Evolutionary conservation across 257 asterid species (phyloP), one percentile per base, ranked within the genome.

Genomic region (Marsdenia floribunda): DNA sequence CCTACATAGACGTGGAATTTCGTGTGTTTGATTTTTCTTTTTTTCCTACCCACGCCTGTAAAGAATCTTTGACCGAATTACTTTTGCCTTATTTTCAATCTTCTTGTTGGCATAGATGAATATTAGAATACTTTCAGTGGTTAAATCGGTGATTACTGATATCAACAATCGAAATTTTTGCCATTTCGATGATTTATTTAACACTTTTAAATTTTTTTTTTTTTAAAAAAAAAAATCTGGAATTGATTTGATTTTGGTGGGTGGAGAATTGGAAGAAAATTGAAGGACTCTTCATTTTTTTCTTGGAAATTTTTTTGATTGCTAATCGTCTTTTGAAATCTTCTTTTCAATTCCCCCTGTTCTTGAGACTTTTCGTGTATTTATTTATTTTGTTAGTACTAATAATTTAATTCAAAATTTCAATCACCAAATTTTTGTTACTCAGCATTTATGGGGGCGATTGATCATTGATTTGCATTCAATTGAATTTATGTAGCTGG

Each of bases 391-490:
- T 10, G 49, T 44, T 44, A 44, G 1, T 8, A 44, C 12, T 44
- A 44, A 44, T 26, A 21, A 57, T 75, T 77, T 71, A 61, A 70
- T 63, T 60, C 42, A 35, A 55, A 61, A 50, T 49, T 22, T 12
- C 71, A 70, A 70, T 71, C 44, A 33, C 58, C 68, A 16, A 44
- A 54, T 13, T 70, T 37, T 8, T 35, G 37, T 47, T 52, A 29
- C 11, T 75, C 46, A n/a, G 65, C 80, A 76, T 47, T 76, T 70
- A 76, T 70, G 65, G 68, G 38, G 53, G 33, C 6, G 49, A 66
- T 66, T 66, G 71, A 66, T 66, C 71, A 18, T 59, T 71, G 67
- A 50, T 77, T 77, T 63, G 74, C 74, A 75, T 71, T 63, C 13
- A 71, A 60, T 53, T 53, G 76, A 38, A 71, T 52, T 75, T 37